Evolutionary conservation across 441 rosid genomes (phyloP).

Genomic region (Kokia cookei): DNA sequence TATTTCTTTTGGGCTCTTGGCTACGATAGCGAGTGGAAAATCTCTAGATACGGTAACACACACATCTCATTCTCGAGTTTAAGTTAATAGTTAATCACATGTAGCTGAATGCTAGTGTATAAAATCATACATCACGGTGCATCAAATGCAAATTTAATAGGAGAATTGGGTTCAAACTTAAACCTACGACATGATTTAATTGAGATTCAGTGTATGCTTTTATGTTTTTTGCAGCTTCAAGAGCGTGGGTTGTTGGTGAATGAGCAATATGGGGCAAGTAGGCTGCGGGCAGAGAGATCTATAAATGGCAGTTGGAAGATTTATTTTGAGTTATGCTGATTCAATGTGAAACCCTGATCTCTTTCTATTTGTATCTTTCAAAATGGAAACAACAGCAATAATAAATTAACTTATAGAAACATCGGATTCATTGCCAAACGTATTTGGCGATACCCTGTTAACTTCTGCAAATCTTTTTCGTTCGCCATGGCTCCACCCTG

Average conservation of each 20-base stretch:
- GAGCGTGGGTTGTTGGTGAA: conserved; percentile 22
- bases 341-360: too few relatives aligned
- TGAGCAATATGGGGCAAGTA: neutral
- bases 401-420: too few relatives aligned
- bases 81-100: too few relatives aligned
- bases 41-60: conserved; percentile 35
- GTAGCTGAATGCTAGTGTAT: too few relatives aligned
- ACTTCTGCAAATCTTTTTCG: too few relatives aligned
- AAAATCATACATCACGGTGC: neutral
- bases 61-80: neutral
- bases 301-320: neutral
- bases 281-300: neutral
- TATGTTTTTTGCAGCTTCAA: conserved; percentile 28
- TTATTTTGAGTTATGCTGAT: too few relatives aligned
- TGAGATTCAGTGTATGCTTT: neutral
- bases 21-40: conserved; percentile 31
- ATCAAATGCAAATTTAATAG: neutral
- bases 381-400: too few relatives aligned
- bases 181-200: neutral
- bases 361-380: too few relatives aligned
- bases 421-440: too few relatives aligned
- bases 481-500: too few relatives aligned
- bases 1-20: conserved; percentile 58
- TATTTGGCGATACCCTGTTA: too few relatives aligned
- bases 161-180: neutral